A percentile compares a stretch with the other conserved stretches of the same genome.
These are phyloP conservation scores for Populus deltoides DNA, from an alignment of 345 rosid genomes.

Conservation along the genomic window DNA sequence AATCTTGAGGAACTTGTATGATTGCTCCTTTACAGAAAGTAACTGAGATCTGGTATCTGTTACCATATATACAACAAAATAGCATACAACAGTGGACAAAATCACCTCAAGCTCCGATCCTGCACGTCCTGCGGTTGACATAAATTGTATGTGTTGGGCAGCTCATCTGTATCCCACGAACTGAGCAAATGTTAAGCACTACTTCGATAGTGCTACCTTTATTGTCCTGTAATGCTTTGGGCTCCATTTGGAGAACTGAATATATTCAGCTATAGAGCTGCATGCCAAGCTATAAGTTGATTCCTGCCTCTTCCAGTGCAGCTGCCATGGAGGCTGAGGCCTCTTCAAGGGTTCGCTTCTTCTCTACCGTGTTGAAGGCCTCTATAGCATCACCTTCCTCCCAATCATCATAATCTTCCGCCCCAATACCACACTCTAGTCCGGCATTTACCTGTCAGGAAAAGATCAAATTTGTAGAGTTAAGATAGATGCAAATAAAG, in stretches of 20 bases:
- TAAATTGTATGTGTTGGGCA: slow-evolving; percentile 4
- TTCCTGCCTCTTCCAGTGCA: slow-evolving; percentile 66
- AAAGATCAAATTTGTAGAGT: neutral
- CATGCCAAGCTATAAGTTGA: slow-evolving; percentile 18
- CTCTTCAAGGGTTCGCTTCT: slow-evolving; percentile 89
- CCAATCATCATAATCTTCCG: slow-evolving; percentile 68
- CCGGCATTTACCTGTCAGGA: slow-evolving; percentile 68
- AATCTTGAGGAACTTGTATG: slow-evolving; percentile 23
- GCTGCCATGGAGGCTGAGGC: slow-evolving; percentile 96
- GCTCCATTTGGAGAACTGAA: neutral
- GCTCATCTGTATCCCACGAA: neutral
- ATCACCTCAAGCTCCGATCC: slow-evolving; percentile 3
- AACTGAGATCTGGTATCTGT: neutral
- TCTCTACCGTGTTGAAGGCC: slow-evolving; percentile 68
- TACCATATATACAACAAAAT: slow-evolving; percentile 26
- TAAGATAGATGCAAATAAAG: neutral
- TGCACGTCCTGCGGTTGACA: neutral
- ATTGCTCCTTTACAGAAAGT: slow-evolving; percentile 22
- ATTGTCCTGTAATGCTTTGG: neutral
- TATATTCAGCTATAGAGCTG: neutral
- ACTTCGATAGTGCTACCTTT: neutral
- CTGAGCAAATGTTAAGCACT: neutral
- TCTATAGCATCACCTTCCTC: slow-evolving; percentile 72
- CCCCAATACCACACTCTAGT: slow-evolving; percentile 81
- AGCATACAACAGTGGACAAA: slow-evolving; percentile 27